Conservation (phyloP, 768 basidiomycete species). For the Kwoniella europaea region DNA sequence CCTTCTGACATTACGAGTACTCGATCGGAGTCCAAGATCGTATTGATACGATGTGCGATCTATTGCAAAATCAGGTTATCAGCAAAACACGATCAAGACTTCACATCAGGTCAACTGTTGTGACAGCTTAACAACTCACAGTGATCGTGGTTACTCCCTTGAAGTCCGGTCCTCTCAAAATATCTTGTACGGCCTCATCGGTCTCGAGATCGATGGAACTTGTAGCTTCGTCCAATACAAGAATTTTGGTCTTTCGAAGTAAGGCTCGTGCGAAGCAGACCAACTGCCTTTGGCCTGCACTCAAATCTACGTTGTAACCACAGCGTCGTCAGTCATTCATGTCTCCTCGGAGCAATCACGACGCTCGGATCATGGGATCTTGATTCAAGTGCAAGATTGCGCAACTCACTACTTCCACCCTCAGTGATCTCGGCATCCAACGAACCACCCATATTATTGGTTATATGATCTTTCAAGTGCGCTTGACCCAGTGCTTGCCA, state of each 20-base stretch:
- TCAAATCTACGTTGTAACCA: slow-evolving; percentile 65
- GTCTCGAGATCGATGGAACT: slow-evolving; percentile 90
- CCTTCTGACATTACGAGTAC: slow-evolving; percentile 83
- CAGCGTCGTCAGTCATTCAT: background rate
- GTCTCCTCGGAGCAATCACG: too few relatives aligned
- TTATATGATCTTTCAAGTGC: slow-evolving; percentile 58
- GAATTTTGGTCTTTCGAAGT: slow-evolving; percentile 79
- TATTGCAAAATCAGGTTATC: background rate
- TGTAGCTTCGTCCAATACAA: slow-evolving; percentile 92
- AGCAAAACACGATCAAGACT: too few relatives aligned
- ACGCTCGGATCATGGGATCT: too few relatives aligned
- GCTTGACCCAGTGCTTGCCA: slow-evolving; percentile 82
- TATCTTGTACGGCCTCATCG: slow-evolving; percentile 83
- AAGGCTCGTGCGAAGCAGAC: slow-evolving; percentile 87
- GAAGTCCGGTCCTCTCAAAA: slow-evolving; percentile 80
- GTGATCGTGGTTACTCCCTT: slow-evolving; percentile 79
- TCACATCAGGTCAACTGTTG: too few relatives aligned
- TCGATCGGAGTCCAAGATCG: slow-evolving; percentile 78
- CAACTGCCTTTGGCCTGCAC: slow-evolving; percentile 82
- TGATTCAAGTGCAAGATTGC: slow-evolving; percentile 49
- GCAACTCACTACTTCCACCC: slow-evolving; percentile 41
- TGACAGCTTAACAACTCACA: slow-evolving; percentile 1
- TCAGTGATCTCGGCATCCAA: slow-evolving; percentile 56
- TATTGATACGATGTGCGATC: slow-evolving; percentile 56
- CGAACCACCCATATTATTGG: slow-evolving; percentile 50